Conservation (phyloP, 441 rosid species). For the Bruguiera hainesii region DNA sequence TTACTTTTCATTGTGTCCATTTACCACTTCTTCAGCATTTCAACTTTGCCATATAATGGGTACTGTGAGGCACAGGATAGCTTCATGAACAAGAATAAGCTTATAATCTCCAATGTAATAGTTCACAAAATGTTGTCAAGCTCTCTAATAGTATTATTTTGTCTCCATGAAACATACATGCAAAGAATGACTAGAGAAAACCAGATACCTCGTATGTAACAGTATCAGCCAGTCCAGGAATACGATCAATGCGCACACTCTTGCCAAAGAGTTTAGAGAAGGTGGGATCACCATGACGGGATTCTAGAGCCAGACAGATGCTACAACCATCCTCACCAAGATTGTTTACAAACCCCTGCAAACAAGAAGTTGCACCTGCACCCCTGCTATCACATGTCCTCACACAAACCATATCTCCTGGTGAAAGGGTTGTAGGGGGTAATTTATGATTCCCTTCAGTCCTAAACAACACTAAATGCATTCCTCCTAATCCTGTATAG, state of each 20-base stretch:
- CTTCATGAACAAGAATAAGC: too few relatives aligned
- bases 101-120: too few relatives aligned
- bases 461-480: constrained; percentile 85
- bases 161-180: not conserved
- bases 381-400: constrained; percentile 84
- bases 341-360: constrained; percentile 91
- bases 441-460: constrained; percentile 80
- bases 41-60: too few relatives aligned
- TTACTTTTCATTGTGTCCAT: too few relatives aligned
- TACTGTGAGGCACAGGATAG: too few relatives aligned
- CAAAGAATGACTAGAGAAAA: not conserved
- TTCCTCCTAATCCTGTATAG: constrained; percentile 81
- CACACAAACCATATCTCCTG: constrained; percentile 98
- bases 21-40: too few relatives aligned
- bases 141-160: not conserved
- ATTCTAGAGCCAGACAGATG: constrained; percentile 86
- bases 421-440: constrained; percentile 92
- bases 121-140: too few relatives aligned
- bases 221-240: constrained; percentile 86
- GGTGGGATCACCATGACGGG: constrained; percentile 96
- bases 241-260: constrained; percentile 86
- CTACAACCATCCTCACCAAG: constrained; percentile 97
- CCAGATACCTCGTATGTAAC: constrained; percentile 78
- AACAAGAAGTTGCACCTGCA: constrained; percentile 78
- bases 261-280: constrained; percentile 94